Evolutionary conservation across 2,329 filamentous ascomycete species (phyloP).

Genomic region (Ascochyta pisi): DNA sequence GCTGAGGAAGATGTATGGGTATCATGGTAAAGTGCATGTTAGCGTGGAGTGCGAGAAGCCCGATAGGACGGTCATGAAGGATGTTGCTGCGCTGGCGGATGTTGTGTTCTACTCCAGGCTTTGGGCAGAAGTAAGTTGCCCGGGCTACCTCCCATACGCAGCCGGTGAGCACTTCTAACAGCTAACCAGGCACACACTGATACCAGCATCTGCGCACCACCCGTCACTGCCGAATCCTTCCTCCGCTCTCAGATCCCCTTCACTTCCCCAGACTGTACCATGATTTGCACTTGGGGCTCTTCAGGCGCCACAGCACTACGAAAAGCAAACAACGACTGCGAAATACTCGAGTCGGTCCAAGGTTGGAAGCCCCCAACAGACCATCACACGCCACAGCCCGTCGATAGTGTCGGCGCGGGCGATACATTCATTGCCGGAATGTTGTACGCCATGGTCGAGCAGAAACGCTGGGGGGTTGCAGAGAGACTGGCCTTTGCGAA

Average conservation of each 20-base stretch:
- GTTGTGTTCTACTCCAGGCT: slow-evolving; percentile 75
- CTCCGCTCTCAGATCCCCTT: slow-evolving; percentile 42
- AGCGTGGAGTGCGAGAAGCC: slow-evolving; percentile 80
- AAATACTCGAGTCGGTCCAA: slow-evolving; percentile 19
- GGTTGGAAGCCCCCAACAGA: slow-evolving; percentile 14
- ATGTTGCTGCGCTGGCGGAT: slow-evolving; percentile 68
- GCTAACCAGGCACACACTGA: background rate
- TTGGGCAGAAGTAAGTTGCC: slow-evolving; percentile 64
- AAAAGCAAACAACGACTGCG: slow-evolving; percentile 24
- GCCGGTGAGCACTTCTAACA: background rate
- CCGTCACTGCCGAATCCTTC: slow-evolving; percentile 16
- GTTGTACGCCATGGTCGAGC: slow-evolving; percentile 66
- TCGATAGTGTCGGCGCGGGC: slow-evolving; percentile 74
- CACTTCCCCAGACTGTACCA: slow-evolving; percentile 52
- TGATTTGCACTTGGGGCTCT: slow-evolving; percentile 67
- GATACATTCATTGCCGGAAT: slow-evolving; percentile 79
- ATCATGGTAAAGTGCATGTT: slow-evolving; percentile 56
- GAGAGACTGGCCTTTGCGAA: slow-evolving; percentile 67
- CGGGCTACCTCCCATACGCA: background rate
- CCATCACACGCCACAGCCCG: slow-evolving; percentile 1
- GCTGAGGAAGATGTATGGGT: slow-evolving; percentile 52
- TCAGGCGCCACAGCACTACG: slow-evolving; percentile 59
- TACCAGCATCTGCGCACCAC: background rate
- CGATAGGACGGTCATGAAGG: slow-evolving; percentile 63
- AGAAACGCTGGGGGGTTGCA: slow-evolving; percentile 58